Evolutionary conservation across 2,329 filamentous ascomycete species (phyloP), one percentile per base, ranked within the genome.

Genomic region (Alternaria sp.): DNA sequence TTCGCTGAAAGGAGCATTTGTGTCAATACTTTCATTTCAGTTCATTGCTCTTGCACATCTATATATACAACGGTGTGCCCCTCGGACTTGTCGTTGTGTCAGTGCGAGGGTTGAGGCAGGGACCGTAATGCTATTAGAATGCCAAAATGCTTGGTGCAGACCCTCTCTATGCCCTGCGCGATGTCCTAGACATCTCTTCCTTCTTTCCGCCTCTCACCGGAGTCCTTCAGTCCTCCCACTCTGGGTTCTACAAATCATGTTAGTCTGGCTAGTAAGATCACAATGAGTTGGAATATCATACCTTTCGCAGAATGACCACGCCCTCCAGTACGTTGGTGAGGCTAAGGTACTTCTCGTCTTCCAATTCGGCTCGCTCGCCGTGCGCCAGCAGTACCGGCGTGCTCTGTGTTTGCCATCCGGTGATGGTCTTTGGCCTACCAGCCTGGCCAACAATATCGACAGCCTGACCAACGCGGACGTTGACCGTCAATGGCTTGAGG

Each of bases 401-500:
- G 83, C 92, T 97, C 84, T 99, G 95, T 67, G 95, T 99, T 82
- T 99, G 95, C 95, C 95, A 99, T 54, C 95, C 95, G 9, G 95
- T 99, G 73, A 99, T 99, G 2, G 95, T 99, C 89, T 99, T 98
- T 69, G 95, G 95, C 64, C 94, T 88, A 77, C 95, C 95, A 12
- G 96, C 95, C 80, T 98, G 95, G 52, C 95, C 96, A 41, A 99
- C 95, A 42, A 99, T 94, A 77, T 99, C 95, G 20, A 99, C 96
- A 16, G 96, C 95, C 82, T 99, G 96, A 79, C 95, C 95, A 44
- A 99, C 94, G 32, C 95, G 91, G 16, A 99, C 95, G 72, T 97
- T 98, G 75, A 98, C 94, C 54, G 92, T 94, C 64, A 99, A 83
- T 5, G 95, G 95, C 81, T 97, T 91, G 56, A 99, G 86, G 64